phyloP scores from a whole-genome alignment of 108 stramenopile genomes.

The Skeletonema marinoi region DNA sequence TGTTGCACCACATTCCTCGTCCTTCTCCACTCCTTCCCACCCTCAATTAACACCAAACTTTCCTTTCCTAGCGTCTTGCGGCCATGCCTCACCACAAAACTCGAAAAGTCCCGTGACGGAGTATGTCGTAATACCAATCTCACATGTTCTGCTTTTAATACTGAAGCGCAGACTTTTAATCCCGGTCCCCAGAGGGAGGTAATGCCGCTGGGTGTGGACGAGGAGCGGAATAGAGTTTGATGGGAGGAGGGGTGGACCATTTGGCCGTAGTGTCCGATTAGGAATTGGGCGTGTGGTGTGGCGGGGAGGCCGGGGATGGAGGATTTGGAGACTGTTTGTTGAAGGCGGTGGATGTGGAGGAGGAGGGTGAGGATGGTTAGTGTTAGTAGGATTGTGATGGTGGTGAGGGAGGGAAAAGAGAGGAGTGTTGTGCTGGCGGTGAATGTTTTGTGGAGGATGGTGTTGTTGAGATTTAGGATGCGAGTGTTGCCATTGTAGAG shows the following conservation, averaged over 20 bases:
- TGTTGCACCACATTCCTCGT: constrained; percentile 7
- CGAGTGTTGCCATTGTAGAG: not conserved
- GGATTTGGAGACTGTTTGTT: not conserved
- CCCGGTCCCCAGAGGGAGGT: constrained; percentile 12
- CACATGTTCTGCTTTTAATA: constrained; percentile 18
- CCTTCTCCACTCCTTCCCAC: constrained; percentile 13
- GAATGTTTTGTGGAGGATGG: not conserved
- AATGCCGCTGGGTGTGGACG: constrained; percentile 21
- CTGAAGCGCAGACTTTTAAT: not conserved
- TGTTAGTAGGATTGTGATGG: not conserved
- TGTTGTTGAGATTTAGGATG: not conserved
- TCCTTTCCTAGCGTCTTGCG: constrained; percentile 25
- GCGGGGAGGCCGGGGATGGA: not conserved
- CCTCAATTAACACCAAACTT: constrained; percentile 26
- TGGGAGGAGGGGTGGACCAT: constrained; percentile 5
- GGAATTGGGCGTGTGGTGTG: constrained; percentile 1
- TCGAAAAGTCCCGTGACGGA: constrained; percentile 14
- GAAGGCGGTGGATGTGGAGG: not conserved
- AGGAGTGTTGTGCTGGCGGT: not conserved
- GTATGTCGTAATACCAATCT: constrained; percentile 16
- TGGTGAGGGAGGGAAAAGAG: not conserved
- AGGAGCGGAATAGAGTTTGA: not conserved
- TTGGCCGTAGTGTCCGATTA: constrained; percentile 14
- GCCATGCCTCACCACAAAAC: constrained; percentile 20
- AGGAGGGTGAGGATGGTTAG: not conserved